These are phyloP conservation scores for Russula earlei DNA, from an alignment of 768 basidiomycete genomes.

Conservation along the genomic window DNA sequence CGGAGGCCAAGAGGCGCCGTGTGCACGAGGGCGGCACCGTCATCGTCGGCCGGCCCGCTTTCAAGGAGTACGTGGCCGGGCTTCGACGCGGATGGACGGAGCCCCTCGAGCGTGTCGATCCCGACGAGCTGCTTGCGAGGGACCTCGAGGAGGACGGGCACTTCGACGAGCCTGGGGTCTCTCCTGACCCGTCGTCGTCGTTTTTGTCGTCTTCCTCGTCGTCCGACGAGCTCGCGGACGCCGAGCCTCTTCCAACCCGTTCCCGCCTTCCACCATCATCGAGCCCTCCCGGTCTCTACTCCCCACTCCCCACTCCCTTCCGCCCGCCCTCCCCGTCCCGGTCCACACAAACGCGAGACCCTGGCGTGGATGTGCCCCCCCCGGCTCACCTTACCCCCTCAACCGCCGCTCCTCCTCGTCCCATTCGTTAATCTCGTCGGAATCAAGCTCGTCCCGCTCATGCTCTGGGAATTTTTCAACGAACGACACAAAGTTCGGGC, in stretches of 20 bases:
- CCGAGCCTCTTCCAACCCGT: slow-evolving; percentile 34
- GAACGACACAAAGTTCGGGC: slow-evolving; percentile 68
- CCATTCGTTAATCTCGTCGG: slow-evolving; percentile 71
- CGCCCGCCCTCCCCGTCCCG: slow-evolving; percentile 22
- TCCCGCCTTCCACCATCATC: slow-evolving; percentile 31
- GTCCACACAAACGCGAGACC: slow-evolving; percentile 22
- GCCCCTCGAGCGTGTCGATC: slow-evolving; percentile 54
- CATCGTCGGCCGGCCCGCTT: slow-evolving; percentile 77
- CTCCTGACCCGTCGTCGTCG: slow-evolving; percentile 14
- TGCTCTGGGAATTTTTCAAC: slow-evolving; percentile 92
- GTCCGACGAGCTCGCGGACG: slow-evolving; percentile 23
- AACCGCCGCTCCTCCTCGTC: slow-evolving; percentile 74
- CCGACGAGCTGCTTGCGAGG: slow-evolving; percentile 60
- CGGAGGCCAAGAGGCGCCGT: slow-evolving; percentile 41
- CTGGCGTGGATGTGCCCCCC: slow-evolving; percentile 34
- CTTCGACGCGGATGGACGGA: slow-evolving; percentile 78
- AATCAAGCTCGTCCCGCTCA: slow-evolving; percentile 72
- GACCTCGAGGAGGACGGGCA: slow-evolving; percentile 61
- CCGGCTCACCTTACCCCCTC: slow-evolving; percentile 53
- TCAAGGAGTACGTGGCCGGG: slow-evolving; percentile 94
- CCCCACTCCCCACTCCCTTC: slow-evolving; percentile 21
- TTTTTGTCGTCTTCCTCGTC: neutral
- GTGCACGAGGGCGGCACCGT: slow-evolving; percentile 78
- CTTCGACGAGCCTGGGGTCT: slow-evolving; percentile 60
- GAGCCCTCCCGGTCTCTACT: slow-evolving; percentile 24